Evolutionary conservation across 2,329 filamentous ascomycete genomes (phyloP), one percentile per base, ranked within the genome.

Genomic region (Aspergillus glaucus): DNA sequence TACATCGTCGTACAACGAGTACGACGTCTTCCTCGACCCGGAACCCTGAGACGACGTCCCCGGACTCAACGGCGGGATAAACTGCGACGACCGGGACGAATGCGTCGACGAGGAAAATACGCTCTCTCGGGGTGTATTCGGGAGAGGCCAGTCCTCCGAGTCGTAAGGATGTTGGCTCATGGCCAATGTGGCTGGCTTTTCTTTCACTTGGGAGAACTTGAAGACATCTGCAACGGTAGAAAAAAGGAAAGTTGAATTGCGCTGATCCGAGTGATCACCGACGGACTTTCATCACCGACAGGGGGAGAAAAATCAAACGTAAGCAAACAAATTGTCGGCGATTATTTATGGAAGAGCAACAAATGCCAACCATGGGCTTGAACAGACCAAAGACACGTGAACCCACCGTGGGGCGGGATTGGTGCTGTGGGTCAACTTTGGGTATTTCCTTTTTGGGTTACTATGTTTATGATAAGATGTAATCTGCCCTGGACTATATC

Each of bases 31-130:
- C 39, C 64, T 54, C 46, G 63, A 63, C 39, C 64, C 54, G 47
- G 63, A 63, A 51, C 48, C 55, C 44, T 26, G 41, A 43, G 22
- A 26, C 14, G 55, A 58, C 32, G 57, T 54, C 37, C 59, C 48
- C 15, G 65, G 62, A 43, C 58, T 67, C 40, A 55, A 52, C n/a
- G 57, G 56, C 5, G 57, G 45, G 9, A 57, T 56, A 49, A 55
- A 62, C 37, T 57, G 59, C 41, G 62, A 64, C 40, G 62, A 61
- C 28, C 60, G 57, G 26, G 64, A 66, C 49, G 63, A 64, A 52
- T 57, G 56, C 39, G 61, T 61, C 44, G 55, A 61, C 26, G 59
- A 57, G 44, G 62, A 62, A n/a, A 63, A 46, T 40, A 55, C 60
- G 52, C 59, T 61, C 40, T 59, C 51, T 44, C 61, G 59, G 46